Conservation (phyloP, 495 filamentous ascomycete species). For the Xylaria grammica region DNA sequence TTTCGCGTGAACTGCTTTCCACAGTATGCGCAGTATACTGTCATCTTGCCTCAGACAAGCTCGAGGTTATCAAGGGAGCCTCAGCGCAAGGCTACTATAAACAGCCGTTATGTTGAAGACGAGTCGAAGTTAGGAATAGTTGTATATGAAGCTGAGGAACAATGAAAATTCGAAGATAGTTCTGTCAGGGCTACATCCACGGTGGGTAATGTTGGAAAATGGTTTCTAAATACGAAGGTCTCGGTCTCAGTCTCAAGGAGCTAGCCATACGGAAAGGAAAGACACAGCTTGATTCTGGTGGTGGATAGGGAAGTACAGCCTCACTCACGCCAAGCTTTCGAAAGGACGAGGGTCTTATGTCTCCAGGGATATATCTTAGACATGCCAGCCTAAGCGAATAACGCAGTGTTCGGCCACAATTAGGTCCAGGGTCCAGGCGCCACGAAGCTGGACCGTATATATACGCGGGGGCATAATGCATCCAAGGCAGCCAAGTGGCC, state of each 20-base stretch:
- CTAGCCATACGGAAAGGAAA: not conserved
- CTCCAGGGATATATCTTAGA: slow-evolving; percentile 11
- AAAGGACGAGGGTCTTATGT: not conserved
- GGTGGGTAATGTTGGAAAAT: too few relatives aligned
- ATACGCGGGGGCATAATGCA: not conserved
- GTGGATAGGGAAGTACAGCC: not conserved
- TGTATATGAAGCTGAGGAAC: too few relatives aligned
- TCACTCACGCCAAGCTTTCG: slow-evolving; percentile 6
- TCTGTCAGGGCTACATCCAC: too few relatives aligned
- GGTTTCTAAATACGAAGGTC: not conserved
- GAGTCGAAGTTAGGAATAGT: not conserved
- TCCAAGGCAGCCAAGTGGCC: not conserved
- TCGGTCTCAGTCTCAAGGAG: too few relatives aligned
- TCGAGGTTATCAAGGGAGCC: not conserved
- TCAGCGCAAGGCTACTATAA: too few relatives aligned
- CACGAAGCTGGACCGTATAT: not conserved
- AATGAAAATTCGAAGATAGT: too few relatives aligned
- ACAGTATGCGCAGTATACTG: slow-evolving; percentile 67
- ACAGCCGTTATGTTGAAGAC: too few relatives aligned
- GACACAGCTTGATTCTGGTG: not conserved
- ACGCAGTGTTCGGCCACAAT: slow-evolving; percentile 1
- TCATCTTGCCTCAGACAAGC: slow-evolving; percentile 34
- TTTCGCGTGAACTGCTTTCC: slow-evolving; percentile 68
- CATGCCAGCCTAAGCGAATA: not conserved
- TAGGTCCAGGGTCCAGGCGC: not conserved